Conservation (phyloP, 2,329 filamentous ascomycete genomes). For the Grosmannia huntii region DNA sequence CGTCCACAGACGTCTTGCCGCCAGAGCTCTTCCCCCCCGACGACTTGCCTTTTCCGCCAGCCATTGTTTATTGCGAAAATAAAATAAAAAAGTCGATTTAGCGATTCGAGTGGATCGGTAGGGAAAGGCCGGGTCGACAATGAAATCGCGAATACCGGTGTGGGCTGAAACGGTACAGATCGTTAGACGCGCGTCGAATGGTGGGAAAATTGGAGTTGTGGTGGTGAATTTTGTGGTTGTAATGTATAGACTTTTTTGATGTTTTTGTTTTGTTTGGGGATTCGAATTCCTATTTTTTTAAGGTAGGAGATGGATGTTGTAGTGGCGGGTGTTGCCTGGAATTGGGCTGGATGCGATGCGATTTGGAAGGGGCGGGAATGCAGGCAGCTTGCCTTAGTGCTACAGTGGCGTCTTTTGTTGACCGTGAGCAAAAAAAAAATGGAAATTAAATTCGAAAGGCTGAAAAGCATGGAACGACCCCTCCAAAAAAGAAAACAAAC, state of each 20-base stretch:
- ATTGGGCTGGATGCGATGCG: background rate
- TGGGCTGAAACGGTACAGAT: background rate
- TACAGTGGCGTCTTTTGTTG: background rate
- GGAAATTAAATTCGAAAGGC: background rate
- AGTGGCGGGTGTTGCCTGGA: background rate
- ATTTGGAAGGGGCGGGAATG: background rate
- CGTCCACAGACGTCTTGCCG: slow-evolving; percentile 57
- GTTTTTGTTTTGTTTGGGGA: background rate
- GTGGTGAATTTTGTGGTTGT: background rate
- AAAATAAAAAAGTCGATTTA: background rate
- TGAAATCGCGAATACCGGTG: background rate
- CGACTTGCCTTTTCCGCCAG: slow-evolving; percentile 90
- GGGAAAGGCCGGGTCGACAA: background rate
- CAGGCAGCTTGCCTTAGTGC: background rate
- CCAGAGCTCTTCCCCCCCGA: slow-evolving; percentile 79
- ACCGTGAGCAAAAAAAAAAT: background rate
- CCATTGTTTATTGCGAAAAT: slow-evolving; percentile 29
- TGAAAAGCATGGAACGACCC: background rate
- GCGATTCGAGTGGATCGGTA: background rate
- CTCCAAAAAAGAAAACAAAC: background rate
- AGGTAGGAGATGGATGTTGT: background rate
- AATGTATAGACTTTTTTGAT: background rate
- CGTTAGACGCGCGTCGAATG: background rate
- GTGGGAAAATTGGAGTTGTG: background rate
- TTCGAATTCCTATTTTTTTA: background rate